These are phyloP conservation scores for Pichia membranifaciens DNA, from an alignment of 805 yeast genomes.

Conservation along the genomic window DNA sequence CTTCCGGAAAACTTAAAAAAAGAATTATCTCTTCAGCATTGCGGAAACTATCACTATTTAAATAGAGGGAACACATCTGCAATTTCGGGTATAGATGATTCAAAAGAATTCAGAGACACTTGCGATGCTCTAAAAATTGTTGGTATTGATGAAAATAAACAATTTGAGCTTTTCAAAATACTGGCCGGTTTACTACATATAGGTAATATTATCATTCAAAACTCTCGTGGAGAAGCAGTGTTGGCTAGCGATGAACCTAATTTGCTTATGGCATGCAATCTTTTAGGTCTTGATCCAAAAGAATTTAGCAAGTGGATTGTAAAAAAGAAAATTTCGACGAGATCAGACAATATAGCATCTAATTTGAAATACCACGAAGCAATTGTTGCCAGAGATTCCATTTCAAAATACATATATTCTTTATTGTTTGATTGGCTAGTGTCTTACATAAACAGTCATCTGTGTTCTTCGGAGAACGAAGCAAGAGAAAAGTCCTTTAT, in stretches of 20 bases:
- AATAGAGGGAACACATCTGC: constrained; percentile 74
- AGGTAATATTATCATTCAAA: constrained; percentile 83
- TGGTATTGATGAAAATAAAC: constrained; percentile 59
- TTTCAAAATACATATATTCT: constrained; percentile 87
- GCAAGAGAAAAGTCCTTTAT: constrained; percentile 63
- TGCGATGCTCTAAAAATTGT: constrained; percentile 70
- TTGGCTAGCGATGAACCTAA: constrained; percentile 80
- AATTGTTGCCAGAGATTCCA: constrained; percentile 87
- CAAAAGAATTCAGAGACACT: constrained; percentile 68
- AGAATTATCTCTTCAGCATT: constrained; percentile 52
- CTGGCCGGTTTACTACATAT: constrained; percentile 86
- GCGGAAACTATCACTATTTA: constrained; percentile 69
- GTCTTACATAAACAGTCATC: constrained; percentile 68
- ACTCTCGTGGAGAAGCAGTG: constrained; percentile 77
- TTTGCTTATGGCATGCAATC: constrained; percentile 70
- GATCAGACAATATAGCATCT: constrained; percentile 85
- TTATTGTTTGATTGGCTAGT: constrained; percentile 95
- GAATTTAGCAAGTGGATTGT: constrained; percentile 84
- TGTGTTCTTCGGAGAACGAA: constrained; percentile 66
- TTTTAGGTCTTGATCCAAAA: constrained; percentile 70
- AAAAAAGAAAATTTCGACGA: constrained; percentile 83
- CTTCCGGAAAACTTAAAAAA: constrained; percentile 50
- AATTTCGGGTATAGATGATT: constrained; percentile 77
- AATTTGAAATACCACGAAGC: constrained; percentile 80
- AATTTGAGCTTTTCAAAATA: constrained; percentile 63